Evolutionary conservation across 2,329 filamentous ascomycete species (phyloP).

Genomic region (Drechslera avenae): DNA sequence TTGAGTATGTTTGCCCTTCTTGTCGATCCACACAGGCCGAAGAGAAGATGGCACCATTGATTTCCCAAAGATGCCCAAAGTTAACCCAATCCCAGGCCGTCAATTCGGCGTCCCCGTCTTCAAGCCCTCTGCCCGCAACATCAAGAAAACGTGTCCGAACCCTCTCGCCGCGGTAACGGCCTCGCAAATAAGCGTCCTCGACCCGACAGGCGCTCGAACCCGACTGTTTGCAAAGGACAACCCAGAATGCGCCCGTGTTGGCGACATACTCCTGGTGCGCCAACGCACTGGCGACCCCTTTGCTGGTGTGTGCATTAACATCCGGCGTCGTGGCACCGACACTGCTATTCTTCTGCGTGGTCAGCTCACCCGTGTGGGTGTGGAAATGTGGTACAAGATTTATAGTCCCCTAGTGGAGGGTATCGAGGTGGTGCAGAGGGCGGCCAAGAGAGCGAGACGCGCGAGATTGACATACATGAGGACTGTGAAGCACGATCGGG

Average conservation of each 20-base stretch:
- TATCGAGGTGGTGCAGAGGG: conserved; percentile 91
- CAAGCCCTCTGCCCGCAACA: conserved; percentile 60
- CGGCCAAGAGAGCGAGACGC: conserved; percentile 81
- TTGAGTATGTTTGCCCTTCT: conserved; percentile 13
- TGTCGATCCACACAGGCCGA: too few species aligned
- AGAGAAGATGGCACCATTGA: not conserved
- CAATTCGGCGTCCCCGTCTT: conserved; percentile 56
- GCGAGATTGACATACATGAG: conserved; percentile 91
- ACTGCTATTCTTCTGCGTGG: conserved; percentile 86
- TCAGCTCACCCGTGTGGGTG: conserved; percentile 81
- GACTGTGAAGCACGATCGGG: conserved; percentile 46
- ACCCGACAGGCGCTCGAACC: conserved; percentile 82
- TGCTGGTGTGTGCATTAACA: conserved; percentile 83
- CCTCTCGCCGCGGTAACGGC: conserved; percentile 71
- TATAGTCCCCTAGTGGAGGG: conserved; percentile 88
- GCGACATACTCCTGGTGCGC: conserved; percentile 90
- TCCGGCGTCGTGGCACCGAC: conserved; percentile 84
- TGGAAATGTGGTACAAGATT: conserved; percentile 98
- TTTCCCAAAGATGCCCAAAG: not conserved
- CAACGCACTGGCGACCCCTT: conserved; percentile 87
- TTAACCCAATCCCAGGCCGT: conserved; percentile 18
- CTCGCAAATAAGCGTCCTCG: conserved; percentile 74
- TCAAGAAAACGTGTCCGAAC: conserved; percentile 63
- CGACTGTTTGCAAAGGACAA: conserved; percentile 80
- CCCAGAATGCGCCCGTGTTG: conserved; percentile 77